A percentile compares a stretch with the other conserved stretches of the same genome.
Evolutionary conservation across 2,329 filamentous ascomycete genomes (phyloP).

Genomic region (Colletotrichum sublineola): DNA sequence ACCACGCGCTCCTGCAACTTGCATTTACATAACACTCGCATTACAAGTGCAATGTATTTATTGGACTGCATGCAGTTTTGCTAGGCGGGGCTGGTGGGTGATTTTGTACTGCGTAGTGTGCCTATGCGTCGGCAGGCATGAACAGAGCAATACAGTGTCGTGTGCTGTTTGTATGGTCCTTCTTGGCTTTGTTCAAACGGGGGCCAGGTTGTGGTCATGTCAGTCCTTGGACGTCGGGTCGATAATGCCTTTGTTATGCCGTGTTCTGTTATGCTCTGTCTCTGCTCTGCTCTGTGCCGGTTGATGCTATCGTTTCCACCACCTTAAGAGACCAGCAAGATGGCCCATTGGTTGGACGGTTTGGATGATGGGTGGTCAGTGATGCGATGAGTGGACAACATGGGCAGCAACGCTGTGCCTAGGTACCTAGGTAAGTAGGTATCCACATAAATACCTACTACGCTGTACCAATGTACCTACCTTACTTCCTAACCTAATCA

Average conservation of each 20-base stretch:
- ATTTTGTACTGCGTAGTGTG: not conserved
- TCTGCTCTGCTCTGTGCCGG: not conserved
- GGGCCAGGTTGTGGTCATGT: not conserved
- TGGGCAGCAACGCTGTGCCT: not conserved
- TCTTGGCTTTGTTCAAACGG: not conserved
- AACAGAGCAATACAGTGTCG: not conserved
- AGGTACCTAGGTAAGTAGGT: too few species aligned
- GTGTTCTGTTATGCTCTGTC: not conserved
- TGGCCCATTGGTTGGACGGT: not conserved
- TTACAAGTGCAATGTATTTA: too few species aligned
- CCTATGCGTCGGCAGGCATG: too few species aligned
- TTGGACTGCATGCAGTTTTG: not conserved
- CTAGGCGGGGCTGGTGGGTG: not conserved
- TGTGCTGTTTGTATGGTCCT: not conserved
- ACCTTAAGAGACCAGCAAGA: not conserved
- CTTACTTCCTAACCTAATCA: too few species aligned
- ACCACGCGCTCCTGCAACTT: slow-evolving; percentile 24
- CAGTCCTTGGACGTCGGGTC: not conserved
- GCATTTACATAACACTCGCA: not conserved
- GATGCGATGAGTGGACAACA: not conserved
- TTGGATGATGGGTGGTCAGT: not conserved
- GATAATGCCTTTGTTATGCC: not conserved
- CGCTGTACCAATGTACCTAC: too few species aligned
- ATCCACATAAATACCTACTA: too few species aligned
- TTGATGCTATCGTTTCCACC: slow-evolving; percentile 4